Base-by-base conservation (phyloP, 2,329 filamentous ascomycete species). In the Arthroderma sp. region DNA sequence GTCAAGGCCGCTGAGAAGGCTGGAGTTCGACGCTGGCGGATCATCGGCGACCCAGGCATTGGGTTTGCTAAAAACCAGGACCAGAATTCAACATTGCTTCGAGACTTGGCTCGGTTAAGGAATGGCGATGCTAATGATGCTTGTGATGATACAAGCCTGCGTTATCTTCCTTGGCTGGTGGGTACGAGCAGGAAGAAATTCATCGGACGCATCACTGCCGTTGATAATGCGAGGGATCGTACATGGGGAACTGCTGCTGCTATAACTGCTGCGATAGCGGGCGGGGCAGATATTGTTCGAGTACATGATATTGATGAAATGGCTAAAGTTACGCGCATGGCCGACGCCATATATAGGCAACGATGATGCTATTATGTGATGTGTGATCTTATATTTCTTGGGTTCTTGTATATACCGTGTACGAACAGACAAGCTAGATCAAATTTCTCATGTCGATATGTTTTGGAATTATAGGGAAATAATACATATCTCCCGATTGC, bases 271-370 rank as follows among this genome's bases (percentile, higher is more conserved):
- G 86, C 87, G 38, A 74, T 98, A 29, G 78, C 82, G 49, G 86
- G 86, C 5, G 91, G 91, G 2, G 88, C 88, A 27, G 88, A 96
- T 68, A 79, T 98, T 47, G 81, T 96, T 38, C 74, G 91, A 42
- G 87, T 98, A 36, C 91, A 98, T 66, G 89, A 96, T 68, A 83
- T 88, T 9, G 66, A 70, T 45, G 84, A 91, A 68, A 96, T 96
- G 89, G 71, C 66, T 36, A 75, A 86, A 64, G 87, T 94, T 30
- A 79, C 78, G 1, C 82, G 75, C 59, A 89, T 96, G 80, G 78
- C 86, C 6, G 89, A 96, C 73, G 88, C 87, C n/a, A 87, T 53
- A 37, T 53, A 50, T 43, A 56, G 59, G 53, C 15, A 22, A 22
- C 15, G 15, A 22, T 22, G 15, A 22, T 22, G 15, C n/a, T 22